Percentiles rank a stretch among this genome's conserved stretches.
phyloP scores from a whole-genome alignment of 257 asterid genomes.

The Primulina eburnea region DNA sequence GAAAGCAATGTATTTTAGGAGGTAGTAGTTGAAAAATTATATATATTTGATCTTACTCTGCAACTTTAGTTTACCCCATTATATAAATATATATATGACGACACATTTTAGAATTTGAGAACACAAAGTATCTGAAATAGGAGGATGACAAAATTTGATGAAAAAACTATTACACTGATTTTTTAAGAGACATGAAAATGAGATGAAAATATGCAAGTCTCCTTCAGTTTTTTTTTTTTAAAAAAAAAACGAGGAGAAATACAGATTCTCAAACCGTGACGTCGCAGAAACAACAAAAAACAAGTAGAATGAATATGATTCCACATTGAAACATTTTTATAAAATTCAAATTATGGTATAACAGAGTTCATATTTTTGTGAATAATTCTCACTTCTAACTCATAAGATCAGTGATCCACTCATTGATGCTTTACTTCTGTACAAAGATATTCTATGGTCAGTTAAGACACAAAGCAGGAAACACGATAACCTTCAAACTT shows the following conservation, averaged over 20 bases:
- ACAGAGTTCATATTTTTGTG: not conserved
- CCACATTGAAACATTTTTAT: not conserved
- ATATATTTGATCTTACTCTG: too few relatives aligned
- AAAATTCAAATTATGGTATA: not conserved
- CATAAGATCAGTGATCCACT: conserved; percentile 8
- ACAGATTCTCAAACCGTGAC: not conserved
- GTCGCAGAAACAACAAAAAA: not conserved
- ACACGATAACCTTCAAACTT: conserved; percentile 20
- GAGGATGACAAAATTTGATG: too few relatives aligned
- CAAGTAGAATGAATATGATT: not conserved
- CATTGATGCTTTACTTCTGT: not conserved
- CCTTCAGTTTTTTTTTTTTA: too few relatives aligned
- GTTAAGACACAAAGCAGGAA: conserved; percentile 1
- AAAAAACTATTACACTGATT: too few relatives aligned
- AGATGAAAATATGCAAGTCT: not conserved
- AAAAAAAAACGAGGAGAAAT: too few relatives aligned
- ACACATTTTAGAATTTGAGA: too few relatives aligned
- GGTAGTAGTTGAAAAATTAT: too few relatives aligned
- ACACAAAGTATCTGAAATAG: too few relatives aligned
- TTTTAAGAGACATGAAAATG: too few relatives aligned
- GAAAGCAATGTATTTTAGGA: too few relatives aligned
- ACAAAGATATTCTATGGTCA: conserved; percentile 1
- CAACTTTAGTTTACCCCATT: too few relatives aligned
- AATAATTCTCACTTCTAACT: conserved; percentile 9
- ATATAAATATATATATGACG: too few relatives aligned